phyloP scores from a whole-genome alignment of 2,329 filamentous ascomycete species.

The Xylogone sp. region DNA sequence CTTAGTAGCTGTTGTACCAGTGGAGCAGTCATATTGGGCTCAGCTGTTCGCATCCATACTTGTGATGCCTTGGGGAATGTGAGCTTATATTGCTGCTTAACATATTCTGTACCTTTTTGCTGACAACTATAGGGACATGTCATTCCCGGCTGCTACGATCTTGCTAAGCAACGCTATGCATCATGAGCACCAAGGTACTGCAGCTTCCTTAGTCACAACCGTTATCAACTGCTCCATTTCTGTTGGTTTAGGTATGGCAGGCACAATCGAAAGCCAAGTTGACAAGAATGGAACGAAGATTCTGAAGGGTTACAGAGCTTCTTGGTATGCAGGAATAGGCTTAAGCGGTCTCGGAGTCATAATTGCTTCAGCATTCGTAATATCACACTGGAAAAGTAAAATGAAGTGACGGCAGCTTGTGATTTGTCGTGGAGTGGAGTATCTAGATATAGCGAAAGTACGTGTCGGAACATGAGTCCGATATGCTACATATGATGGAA shows the following conservation, averaged over 20 bases:
- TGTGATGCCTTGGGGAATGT: constrained; percentile 46
- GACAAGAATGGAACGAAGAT: constrained; percentile 17
- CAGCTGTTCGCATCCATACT: constrained; percentile 57
- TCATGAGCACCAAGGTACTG: constrained; percentile 45
- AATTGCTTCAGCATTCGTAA: constrained; percentile 11
- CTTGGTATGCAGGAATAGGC: constrained; percentile 38
- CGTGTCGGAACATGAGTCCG: too few relatives aligned
- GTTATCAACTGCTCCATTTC: constrained; percentile 39
- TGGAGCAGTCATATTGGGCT: constrained; percentile 52
- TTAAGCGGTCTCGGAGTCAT: constrained; percentile 30
- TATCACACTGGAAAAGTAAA: too few relatives aligned
- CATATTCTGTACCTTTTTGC: constrained; percentile 11
- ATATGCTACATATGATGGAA: too few relatives aligned
- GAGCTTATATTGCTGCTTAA: constrained; percentile 39
- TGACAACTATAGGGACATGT: constrained; percentile 48
- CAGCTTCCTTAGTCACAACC: constrained; percentile 44
- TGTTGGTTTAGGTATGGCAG: constrained; percentile 38
- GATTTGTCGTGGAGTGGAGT: too few relatives aligned
- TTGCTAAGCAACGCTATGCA: constrained; percentile 48
- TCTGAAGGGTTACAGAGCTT: constrained; percentile 33
- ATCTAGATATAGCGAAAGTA: too few relatives aligned
- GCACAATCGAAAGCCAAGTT: constrained; percentile 31
- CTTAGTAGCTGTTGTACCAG: constrained; percentile 17
- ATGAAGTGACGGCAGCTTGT: too few relatives aligned
- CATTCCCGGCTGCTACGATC: constrained; percentile 47